Conservation (phyloP, 495 filamentous ascomycete species). For the Penicillium cinerascens region DNA sequence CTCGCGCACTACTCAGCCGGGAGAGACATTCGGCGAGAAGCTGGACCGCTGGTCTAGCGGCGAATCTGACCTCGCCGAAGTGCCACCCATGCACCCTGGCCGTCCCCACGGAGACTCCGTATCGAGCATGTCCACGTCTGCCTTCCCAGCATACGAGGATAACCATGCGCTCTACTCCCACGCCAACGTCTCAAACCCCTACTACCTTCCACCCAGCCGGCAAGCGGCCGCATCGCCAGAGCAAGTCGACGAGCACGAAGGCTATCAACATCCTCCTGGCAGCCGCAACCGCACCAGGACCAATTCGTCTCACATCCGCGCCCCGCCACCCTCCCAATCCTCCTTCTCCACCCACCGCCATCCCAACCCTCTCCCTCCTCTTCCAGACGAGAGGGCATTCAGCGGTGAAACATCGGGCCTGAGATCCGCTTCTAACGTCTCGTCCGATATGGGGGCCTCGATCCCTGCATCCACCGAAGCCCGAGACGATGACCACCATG, state of each 20-base stretch:
- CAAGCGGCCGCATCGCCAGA: conserved; percentile 16
- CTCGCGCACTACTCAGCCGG: conserved; percentile 19
- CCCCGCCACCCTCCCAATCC: conserved; percentile 22
- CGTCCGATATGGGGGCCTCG: conserved; percentile 22
- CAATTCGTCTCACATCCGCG: conserved; percentile 19
- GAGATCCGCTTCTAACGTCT: conserved; percentile 18
- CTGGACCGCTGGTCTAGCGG: conserved; percentile 29
- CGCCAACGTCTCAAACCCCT: conserved; percentile 19
- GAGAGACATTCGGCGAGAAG: conserved; percentile 33
- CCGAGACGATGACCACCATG: conserved; percentile 7
- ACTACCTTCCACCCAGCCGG: conserved; percentile 17
- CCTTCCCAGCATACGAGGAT: conserved; percentile 36
- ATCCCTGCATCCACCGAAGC: conserved; percentile 15
- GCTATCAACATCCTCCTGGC: conserved; percentile 1
- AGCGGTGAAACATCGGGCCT: conserved; percentile 6
- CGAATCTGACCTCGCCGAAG: conserved; percentile 25
- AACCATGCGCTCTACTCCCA: conserved; percentile 19
- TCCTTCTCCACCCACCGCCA: conserved; percentile 29
- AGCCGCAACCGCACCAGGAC: conserved; percentile 17
- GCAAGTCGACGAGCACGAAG: conserved; percentile 4
- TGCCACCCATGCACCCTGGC: conserved; percentile 14
- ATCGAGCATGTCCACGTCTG: conserved; percentile 31
- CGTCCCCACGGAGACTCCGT: conserved; percentile 28
- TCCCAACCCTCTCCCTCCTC: conserved; percentile 28
- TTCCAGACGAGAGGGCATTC: conserved; percentile 22